Evolutionary conservation across 768 basidiomycete species (phyloP).

Genomic region (Rhodosporidiobolus sp.): DNA sequence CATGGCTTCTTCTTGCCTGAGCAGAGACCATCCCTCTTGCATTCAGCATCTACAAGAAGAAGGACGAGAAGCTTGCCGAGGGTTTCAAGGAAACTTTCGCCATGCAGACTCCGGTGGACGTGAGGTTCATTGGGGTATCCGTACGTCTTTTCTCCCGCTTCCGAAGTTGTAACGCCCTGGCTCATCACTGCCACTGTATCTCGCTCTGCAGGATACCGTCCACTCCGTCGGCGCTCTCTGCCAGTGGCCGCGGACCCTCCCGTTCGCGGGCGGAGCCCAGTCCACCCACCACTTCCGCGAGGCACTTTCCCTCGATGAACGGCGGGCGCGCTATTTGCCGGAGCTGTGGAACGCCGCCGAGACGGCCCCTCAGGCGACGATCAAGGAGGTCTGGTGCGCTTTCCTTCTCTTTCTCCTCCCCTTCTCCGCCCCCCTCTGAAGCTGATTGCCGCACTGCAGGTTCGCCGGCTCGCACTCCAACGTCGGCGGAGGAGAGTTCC

Average conservation of each 20-base stretch:
- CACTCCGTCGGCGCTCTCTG: conserved; percentile 65
- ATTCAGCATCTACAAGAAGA: conserved; percentile 64
- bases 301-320: conserved; percentile 59
- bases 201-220: conserved; percentile 64
- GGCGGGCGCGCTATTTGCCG: conserved; percentile 18
- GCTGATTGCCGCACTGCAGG: too few relatives aligned
- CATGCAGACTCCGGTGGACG: conserved; percentile 56
- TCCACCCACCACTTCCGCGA: conserved; percentile 71
- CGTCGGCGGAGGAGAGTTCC: conserved; percentile 71
- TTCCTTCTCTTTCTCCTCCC: too few relatives aligned
- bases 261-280: conserved; percentile 64
- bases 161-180: too few relatives aligned
- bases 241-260: conserved; percentile 58
- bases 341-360: conserved; percentile 9
- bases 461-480: conserved; percentile 65
- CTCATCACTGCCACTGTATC: not conserved
- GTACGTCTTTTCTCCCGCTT: not conserved
- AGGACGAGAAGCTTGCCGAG: conserved; percentile 48
- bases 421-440: too few relatives aligned
- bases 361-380: conserved; percentile 31
- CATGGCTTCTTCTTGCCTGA: too few relatives aligned
- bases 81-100: conserved; percentile 74
- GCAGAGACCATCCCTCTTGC: conserved; percentile 67
- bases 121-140: conserved; percentile 71
- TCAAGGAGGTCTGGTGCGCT: conserved; percentile 66